A percentile compares a stretch with the other conserved stretches of the same genome.
phyloP scores from a whole-genome alignment of 768 basidiomycete species.

The Chalciporus pseudorubinellus region DNA sequence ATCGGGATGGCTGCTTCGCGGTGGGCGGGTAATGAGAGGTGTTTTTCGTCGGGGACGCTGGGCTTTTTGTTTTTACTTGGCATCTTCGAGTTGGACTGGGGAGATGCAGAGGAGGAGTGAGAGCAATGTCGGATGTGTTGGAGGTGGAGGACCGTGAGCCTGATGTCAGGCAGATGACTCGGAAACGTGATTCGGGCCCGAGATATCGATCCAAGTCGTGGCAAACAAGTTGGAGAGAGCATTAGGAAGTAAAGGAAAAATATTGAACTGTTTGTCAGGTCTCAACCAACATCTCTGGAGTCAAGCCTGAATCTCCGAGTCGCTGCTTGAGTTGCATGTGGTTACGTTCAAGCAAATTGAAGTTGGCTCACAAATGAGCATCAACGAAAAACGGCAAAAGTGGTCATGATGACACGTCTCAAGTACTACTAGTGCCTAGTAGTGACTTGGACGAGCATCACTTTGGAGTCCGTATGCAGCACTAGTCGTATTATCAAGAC shows the following conservation, averaged over 20 bases:
- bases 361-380: no score
- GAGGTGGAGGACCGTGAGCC: slow-evolving; percentile 30
- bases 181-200: not conserved
- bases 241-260: not conserved
- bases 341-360: not conserved
- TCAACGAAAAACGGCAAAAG: no score
- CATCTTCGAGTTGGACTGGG: slow-evolving; percentile 28
- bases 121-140: slow-evolving; percentile 39
- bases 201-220: not conserved
- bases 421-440: no score
- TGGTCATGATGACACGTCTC: no score
- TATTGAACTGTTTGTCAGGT: not conserved
- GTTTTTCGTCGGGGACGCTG: slow-evolving; percentile 29
- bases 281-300: not conserved
- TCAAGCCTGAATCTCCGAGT: not conserved
- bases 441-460: no score
- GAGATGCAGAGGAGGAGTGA: slow-evolving; percentile 35
- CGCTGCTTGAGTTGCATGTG: not conserved
- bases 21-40: slow-evolving; percentile 34
- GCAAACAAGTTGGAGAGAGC: not conserved
- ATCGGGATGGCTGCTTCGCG: slow-evolving; percentile 37
- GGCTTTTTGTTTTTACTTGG: slow-evolving; percentile 38
- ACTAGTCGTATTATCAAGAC: no score
- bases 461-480: no score
- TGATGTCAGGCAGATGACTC: not conserved